Evolutionary conservation across 2,329 filamentous ascomycete species (phyloP).

Genomic region (Cercospora sojina): DNA sequence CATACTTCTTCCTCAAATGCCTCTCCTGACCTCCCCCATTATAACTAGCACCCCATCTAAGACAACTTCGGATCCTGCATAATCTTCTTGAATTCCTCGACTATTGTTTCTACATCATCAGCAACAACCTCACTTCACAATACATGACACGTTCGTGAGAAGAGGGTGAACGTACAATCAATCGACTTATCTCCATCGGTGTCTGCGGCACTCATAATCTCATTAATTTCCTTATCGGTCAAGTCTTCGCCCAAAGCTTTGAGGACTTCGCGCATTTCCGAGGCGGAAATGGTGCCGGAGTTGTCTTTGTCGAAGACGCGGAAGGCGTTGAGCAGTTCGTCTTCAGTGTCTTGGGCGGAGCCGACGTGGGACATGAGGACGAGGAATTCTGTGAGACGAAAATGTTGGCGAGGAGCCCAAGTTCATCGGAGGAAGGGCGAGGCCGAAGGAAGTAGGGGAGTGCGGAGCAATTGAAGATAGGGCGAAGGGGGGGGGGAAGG

Average conservation of each 20-base stretch:
- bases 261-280: slow-evolving; percentile 21
- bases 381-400: slow-evolving; percentile 23
- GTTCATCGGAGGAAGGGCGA: too few relatives aligned
- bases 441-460: too few relatives aligned
- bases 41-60: too few relatives aligned
- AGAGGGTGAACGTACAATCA: slow-evolving; percentile 14
- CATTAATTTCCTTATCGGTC: slow-evolving; percentile 20
- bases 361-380: slow-evolving; percentile 22
- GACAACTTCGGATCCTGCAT: slow-evolving; percentile 19
- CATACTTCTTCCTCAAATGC: background rate
- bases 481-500: background rate
- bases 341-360: slow-evolving; percentile 18
- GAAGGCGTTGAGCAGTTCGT: slow-evolving; percentile 21
- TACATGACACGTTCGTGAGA: background rate
- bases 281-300: slow-evolving; percentile 20
- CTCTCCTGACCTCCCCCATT: too few relatives aligned
- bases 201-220: slow-evolving; percentile 23
- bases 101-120: background rate
- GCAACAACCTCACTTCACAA: background rate
- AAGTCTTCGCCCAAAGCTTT: slow-evolving; percentile 22
- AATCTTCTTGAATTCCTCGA: slow-evolving; percentile 25
- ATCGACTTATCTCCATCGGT: slow-evolving; percentile 23
- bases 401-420: too few relatives aligned
- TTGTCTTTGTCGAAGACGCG: slow-evolving; percentile 23
- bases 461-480: too few relatives aligned